Evolutionary conservation across 2,329 filamentous ascomycete species (phyloP).

Genomic region (Cytospora leucostoma): DNA sequence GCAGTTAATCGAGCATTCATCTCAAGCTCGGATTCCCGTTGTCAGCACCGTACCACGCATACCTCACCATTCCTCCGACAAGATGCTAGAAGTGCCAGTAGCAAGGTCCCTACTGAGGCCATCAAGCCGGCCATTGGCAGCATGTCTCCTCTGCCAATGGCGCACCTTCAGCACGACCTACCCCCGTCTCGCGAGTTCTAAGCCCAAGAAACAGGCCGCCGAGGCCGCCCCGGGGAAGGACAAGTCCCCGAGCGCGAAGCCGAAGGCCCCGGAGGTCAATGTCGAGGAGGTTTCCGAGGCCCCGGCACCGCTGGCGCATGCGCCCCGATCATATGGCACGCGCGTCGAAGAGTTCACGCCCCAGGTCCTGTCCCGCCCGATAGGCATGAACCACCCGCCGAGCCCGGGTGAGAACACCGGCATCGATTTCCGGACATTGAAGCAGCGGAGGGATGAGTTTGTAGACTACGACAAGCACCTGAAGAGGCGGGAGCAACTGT

Average conservation of each 20-base stretch:
- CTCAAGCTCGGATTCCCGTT: constrained; percentile 1
- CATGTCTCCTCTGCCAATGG: constrained; percentile 55
- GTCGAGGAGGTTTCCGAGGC: constrained; percentile 21
- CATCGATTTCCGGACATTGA: constrained; percentile 65
- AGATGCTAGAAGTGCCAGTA: constrained; percentile 22
- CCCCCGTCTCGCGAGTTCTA: constrained; percentile 32
- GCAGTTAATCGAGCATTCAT: not conserved
- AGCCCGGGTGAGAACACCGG: constrained; percentile 79
- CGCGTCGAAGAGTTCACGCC: constrained; percentile 58
- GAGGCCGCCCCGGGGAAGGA: constrained; percentile 21
- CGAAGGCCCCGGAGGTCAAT: constrained; percentile 29
- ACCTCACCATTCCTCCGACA: not conserved
- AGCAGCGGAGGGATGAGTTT: constrained; percentile 75
- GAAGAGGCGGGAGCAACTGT: constrained; percentile 74
- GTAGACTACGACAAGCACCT: constrained; percentile 85
- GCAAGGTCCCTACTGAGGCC: constrained; percentile 6
- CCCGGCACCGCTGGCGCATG: constrained; percentile 54
- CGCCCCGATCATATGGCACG: constrained; percentile 62
- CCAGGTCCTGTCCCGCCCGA: constrained; percentile 67
- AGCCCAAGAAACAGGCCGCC: constrained; percentile 22
- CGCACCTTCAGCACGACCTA: constrained; percentile 51
- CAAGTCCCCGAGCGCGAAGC: constrained; percentile 25
- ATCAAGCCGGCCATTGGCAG: constrained; percentile 28
- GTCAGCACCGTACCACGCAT: not conserved
- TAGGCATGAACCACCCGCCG: constrained; percentile 78